Conservation (phyloP, 1,284 basidiomycete species). For the Apiotrichum veenhuisii region DNA sequence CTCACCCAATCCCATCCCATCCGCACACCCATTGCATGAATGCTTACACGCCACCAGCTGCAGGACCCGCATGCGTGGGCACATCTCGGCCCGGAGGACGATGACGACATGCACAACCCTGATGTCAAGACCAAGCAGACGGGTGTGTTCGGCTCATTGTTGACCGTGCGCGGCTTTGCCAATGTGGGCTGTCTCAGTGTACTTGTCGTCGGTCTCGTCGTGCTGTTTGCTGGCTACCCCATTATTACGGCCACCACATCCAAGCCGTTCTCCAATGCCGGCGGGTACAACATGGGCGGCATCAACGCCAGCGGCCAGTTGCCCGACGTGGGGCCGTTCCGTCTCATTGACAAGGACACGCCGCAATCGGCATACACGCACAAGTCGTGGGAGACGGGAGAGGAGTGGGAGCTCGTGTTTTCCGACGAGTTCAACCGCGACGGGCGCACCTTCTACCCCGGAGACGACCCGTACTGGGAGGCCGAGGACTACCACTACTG, state of each 20-base stretch:
- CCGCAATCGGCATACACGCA: constrained; percentile 57
- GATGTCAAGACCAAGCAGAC: constrained; percentile 18
- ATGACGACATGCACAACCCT: constrained; percentile 48
- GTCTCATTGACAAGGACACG: constrained; percentile 65
- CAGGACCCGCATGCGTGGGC: constrained; percentile 34
- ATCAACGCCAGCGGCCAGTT: constrained; percentile 59
- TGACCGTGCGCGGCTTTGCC: constrained; percentile 8
- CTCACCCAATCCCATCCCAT: neutral
- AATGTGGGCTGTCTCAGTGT: constrained; percentile 53
- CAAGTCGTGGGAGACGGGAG: constrained; percentile 63
- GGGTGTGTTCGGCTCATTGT: constrained; percentile 9
- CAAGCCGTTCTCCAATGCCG: constrained; percentile 8
- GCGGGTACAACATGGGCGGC: constrained; percentile 68
- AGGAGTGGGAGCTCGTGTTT: constrained; percentile 76
- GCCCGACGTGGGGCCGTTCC: constrained; percentile 45
- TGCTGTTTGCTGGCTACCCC: constrained; percentile 71
- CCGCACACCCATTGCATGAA: neutral
- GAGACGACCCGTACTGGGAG: constrained; percentile 59
- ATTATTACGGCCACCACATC: constrained; percentile 56
- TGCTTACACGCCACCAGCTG: neutral
- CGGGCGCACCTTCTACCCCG: constrained; percentile 59
- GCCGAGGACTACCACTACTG: constrained; percentile 56
- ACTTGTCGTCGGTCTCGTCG: constrained; percentile 53
- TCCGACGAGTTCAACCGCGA: constrained; percentile 86
- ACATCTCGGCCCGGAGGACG: constrained; percentile 39